Evolutionary conservation across 331 rosid genomes (phyloP).

Genomic region (Stylosanthes scabra): DNA sequence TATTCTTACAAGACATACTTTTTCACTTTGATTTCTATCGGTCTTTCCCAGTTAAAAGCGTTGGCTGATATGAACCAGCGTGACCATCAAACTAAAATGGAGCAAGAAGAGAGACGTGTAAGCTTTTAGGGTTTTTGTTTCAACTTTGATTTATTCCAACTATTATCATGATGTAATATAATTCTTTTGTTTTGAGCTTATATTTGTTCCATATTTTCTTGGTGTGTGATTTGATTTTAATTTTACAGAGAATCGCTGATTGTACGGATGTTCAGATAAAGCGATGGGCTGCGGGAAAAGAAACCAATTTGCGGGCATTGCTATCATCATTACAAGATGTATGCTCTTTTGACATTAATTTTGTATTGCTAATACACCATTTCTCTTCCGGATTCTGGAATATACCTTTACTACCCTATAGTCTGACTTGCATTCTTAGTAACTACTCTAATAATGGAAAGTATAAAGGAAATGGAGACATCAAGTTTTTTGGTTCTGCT

Average conservation of each 20-base stretch:
- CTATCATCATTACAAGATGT: slow-evolving; percentile 81
- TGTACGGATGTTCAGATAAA: slow-evolving; percentile 63
- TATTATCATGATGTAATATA: slow-evolving; percentile 20
- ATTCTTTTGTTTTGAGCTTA: slow-evolving; percentile 1
- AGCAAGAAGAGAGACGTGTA: slow-evolving; percentile 92
- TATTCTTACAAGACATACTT: slow-evolving; percentile 15
- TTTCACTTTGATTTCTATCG: slow-evolving; percentile 28
- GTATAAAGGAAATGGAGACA: slow-evolving; percentile 7
- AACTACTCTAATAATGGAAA: slow-evolving; percentile 3
- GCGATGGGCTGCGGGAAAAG: slow-evolving; percentile 91
- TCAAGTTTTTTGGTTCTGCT: slow-evolving; percentile 22
- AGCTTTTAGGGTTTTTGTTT: slow-evolving; percentile 47
- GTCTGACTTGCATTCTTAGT: neutral
- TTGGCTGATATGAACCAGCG: slow-evolving; percentile 95
- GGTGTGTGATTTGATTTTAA: slow-evolving; percentile 30
- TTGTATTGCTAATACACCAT: slow-evolving; percentile 10
- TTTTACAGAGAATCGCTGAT: slow-evolving; percentile 79
- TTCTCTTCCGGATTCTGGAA: slow-evolving; percentile 31
- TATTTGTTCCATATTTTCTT: slow-evolving; percentile 18
- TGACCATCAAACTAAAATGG: slow-evolving; percentile 67
- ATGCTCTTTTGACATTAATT: slow-evolving; percentile 30
- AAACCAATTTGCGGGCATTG: slow-evolving; percentile 93
- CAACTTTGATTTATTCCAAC: slow-evolving; percentile 20
- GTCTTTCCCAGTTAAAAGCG: slow-evolving; percentile 77
- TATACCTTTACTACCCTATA: neutral